Evolutionary conservation across 2,329 filamentous ascomycete genomes (phyloP).

Genomic region (Neonectria punicea): DNA sequence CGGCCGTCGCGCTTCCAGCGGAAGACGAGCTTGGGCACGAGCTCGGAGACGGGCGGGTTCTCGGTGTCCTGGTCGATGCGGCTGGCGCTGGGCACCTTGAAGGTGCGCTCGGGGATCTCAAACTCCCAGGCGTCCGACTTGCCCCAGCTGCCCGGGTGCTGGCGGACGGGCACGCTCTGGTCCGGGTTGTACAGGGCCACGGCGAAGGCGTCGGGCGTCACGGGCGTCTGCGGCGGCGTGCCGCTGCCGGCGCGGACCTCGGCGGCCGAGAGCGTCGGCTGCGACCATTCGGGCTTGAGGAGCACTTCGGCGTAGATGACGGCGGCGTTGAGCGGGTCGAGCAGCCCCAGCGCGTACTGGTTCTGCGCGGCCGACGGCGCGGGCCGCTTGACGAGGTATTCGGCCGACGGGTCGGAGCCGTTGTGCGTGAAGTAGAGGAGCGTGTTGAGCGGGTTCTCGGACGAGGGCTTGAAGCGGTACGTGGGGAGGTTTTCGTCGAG

Average conservation of each 20-base stretch:
- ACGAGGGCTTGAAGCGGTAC: slow-evolving; percentile 64
- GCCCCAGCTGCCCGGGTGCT: slow-evolving; percentile 81
- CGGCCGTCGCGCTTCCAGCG: slow-evolving; percentile 91
- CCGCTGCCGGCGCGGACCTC: slow-evolving; percentile 78
- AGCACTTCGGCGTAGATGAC: slow-evolving; percentile 90
- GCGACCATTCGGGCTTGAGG: slow-evolving; percentile 85
- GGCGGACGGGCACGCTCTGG: slow-evolving; percentile 77
- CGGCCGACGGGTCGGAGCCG: slow-evolving; percentile 81
- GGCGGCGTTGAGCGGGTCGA: slow-evolving; percentile 82
- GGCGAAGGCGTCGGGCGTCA: slow-evolving; percentile 81
- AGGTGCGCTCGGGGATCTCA: slow-evolving; percentile 87
- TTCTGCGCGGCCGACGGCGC: slow-evolving; percentile 76
- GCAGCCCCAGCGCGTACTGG: slow-evolving; percentile 86
- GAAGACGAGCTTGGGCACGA: slow-evolving; percentile 82
- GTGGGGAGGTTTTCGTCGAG: slow-evolving; percentile 94
- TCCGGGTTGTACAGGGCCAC: slow-evolving; percentile 95
- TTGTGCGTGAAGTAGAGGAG: slow-evolving; percentile 73
- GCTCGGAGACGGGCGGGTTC: slow-evolving; percentile 51
- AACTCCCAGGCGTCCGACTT: slow-evolving; percentile 89
- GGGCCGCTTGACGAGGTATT: slow-evolving; percentile 84
- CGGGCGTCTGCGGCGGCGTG: slow-evolving; percentile 71
- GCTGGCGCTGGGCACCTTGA: slow-evolving; percentile 82
- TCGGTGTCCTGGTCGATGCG: slow-evolving; percentile 78
- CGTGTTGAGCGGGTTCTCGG: slow-evolving; percentile 65
- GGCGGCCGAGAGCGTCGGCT: slow-evolving; percentile 82